Evolutionary conservation across 2,329 filamentous ascomycete genomes (phyloP), one percentile per base, ranked within the genome.

Genomic region (Fusarium proliferatum): DNA sequence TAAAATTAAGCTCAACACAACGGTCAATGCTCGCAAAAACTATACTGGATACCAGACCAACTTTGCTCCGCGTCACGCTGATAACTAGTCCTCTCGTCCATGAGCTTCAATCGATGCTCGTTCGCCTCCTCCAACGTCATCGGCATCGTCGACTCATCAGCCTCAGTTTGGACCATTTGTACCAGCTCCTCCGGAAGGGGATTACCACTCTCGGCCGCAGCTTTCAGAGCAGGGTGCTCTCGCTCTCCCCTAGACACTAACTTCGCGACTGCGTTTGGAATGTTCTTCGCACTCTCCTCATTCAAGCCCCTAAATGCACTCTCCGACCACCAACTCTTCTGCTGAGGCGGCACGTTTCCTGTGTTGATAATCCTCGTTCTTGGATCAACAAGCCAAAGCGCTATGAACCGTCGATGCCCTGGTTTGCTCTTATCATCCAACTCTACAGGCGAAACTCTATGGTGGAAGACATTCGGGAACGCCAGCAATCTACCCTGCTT

Each of bases 331-430:
- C 80, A 82, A 21, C 72, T 73, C 9, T 67, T 70, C 49, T 81
- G 80, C 58, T 82, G 81, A 0, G 80, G 81, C 2, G 79, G 81
- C 0, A 82, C 78, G 13, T 82, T 83, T 1, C 74, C 80, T 2
- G 81, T 82, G 30, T 71, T 78, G 36, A 81, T 76, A n/a, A 82
- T 67, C 0, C 82, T 83, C 0, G 78, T 75, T 17, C 83, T 71
- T 0, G 88, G 88, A 59, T 90, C 87, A 1, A 90, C 84, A 0
- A 90, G 82, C 78, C 85, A 90, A 6, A 90, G 78, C 0, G 85
- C 85, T 5, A 90, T 80, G 49, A 89, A 86, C 43, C 86, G 85
- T 1, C 87, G 81, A 69, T 89, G 85, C 0, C 88, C 88, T 0
- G 86, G 83, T 64, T 83, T 85, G 0, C 84, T 84, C 1, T 69